phyloP scores from a whole-genome alignment of 2,329 filamentous ascomycete genomes.

The Ceratocystis smalleyi region DNA sequence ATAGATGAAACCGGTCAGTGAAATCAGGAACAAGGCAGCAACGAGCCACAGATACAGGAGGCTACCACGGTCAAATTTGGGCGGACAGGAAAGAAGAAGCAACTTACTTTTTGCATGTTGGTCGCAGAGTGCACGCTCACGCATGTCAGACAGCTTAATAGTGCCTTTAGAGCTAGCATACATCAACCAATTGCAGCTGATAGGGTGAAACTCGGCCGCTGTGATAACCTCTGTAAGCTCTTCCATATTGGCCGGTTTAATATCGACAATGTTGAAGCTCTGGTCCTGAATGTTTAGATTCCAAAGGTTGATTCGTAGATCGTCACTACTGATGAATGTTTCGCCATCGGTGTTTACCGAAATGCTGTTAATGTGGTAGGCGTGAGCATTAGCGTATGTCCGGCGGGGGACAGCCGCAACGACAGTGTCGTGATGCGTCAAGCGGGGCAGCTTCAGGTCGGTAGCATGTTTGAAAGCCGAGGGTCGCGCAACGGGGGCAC shows the following conservation, averaged over 20 bases:
- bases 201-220: constrained; percentile 89
- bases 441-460: constrained; percentile 81
- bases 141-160: constrained; percentile 97
- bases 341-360: constrained; percentile 99
- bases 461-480: constrained; percentile 61
- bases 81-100: constrained; percentile 10
- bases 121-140: constrained; percentile 89
- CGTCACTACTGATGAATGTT: constrained; percentile 97
- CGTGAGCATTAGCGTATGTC: constrained; percentile 95
- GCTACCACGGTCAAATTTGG: neutral
- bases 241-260: constrained; percentile 99
- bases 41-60: neutral
- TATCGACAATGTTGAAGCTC: constrained; percentile 99
- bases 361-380: constrained; percentile 99
- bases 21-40: neutral
- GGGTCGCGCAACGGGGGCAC: constrained; percentile 53
- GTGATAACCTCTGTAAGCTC: constrained; percentile 98
- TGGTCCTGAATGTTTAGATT: constrained; percentile 98
- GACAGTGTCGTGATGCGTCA: constrained; percentile 96
- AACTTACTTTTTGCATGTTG: constrained; percentile 76
- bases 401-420: constrained; percentile 89
- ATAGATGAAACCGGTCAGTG: constrained; percentile 5
- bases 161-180: constrained; percentile 98
- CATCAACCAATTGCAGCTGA: constrained; percentile 99
- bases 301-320: constrained; percentile 95